phyloP scores from a whole-genome alignment of 108 stramenopile genomes.

The Cyclotella baltica region DNA sequence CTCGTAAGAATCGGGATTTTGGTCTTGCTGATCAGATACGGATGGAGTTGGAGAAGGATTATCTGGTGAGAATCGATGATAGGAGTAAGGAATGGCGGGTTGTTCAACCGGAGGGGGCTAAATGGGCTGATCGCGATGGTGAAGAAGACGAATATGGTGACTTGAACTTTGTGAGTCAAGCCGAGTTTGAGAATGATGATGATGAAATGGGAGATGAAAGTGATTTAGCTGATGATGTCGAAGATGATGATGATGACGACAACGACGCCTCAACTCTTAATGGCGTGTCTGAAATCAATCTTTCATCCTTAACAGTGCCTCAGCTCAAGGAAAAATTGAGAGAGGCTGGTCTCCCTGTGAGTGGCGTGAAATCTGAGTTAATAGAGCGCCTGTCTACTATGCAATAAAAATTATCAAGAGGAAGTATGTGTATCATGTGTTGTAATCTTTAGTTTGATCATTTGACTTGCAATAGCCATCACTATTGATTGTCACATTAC shows the following conservation, averaged over 20 bases:
- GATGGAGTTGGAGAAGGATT: constrained; percentile 50
- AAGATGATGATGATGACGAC: constrained; percentile 16
- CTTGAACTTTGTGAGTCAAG: constrained; percentile 37
- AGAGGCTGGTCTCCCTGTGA: constrained; percentile 61
- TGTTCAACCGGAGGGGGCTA: constrained; percentile 29
- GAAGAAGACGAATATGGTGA: constrained; percentile 27
- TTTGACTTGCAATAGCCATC: no score
- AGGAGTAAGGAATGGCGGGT: constrained; percentile 58
- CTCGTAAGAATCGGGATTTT: constrained; percentile 60
- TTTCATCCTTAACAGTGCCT: constrained; percentile 57
- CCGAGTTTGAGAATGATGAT: constrained; percentile 39
- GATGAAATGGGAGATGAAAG: constrained; percentile 20
- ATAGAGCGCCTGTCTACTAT: constrained; percentile 55
- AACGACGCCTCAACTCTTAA: constrained; percentile 16
- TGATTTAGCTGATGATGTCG: constrained; percentile 16
- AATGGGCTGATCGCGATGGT: constrained; percentile 30
- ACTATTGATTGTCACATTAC: no score
- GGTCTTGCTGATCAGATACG: constrained; percentile 68
- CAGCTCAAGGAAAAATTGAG: constrained; percentile 68
- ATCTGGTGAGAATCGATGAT: constrained; percentile 63
- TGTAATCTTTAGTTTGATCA: no score
- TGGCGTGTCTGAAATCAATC: neutral
- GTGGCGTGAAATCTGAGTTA: constrained; percentile 72
- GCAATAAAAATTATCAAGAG: neutral
- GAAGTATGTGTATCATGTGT: neutral